Conservation (phyloP, 495 filamentous ascomycete species). For the Endocarpon pusillum region DNA sequence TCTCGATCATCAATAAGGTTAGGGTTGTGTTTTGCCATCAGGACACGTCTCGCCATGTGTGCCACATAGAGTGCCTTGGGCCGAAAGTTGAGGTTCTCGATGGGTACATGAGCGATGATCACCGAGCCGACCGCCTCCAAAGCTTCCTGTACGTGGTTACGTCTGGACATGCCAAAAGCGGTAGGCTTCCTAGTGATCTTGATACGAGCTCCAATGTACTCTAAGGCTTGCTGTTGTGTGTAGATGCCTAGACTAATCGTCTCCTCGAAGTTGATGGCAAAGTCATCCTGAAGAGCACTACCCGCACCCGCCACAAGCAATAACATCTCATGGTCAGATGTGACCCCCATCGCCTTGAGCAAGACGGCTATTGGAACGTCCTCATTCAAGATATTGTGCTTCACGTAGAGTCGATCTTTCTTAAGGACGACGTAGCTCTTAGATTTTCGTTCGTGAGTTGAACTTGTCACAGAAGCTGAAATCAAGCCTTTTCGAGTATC, state of each 20-base stretch:
- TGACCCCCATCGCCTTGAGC: conserved; percentile 84
- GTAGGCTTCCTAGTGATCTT: conserved; percentile 58
- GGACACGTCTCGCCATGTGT: conserved; percentile 82
- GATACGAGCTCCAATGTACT: conserved; percentile 70
- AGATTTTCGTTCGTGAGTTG: conserved; percentile 89
- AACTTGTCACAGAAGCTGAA: conserved; percentile 96
- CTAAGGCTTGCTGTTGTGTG: conserved; percentile 87
- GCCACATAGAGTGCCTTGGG: conserved; percentile 92
- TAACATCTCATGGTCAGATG: conserved; percentile 86
- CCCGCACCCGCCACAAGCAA: conserved; percentile 74
- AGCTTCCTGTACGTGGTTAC: conserved; percentile 72
- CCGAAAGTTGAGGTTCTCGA: conserved; percentile 74
- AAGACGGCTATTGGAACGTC: conserved; percentile 83
- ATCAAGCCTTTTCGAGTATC: conserved; percentile 79
- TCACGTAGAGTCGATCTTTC: conserved; percentile 74
- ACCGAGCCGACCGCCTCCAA: conserved; percentile 81
- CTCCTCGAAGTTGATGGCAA: conserved; percentile 87
- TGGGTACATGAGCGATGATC: conserved; percentile 84
- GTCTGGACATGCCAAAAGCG: conserved; percentile 29
- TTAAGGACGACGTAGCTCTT: conserved; percentile 90
- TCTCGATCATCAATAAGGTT: conserved; percentile 87
- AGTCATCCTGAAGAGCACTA: conserved; percentile 76
- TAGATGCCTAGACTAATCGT: conserved; percentile 60
- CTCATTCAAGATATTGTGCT: conserved; percentile 84
- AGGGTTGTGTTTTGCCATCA: conserved; percentile 83